A percentile compares a stretch with the other conserved stretches of the same genome.
These are phyloP conservation scores for Penicillium sp. DNA, from an alignment of 2,329 filamentous ascomycete species.

Conservation along the genomic window DNA sequence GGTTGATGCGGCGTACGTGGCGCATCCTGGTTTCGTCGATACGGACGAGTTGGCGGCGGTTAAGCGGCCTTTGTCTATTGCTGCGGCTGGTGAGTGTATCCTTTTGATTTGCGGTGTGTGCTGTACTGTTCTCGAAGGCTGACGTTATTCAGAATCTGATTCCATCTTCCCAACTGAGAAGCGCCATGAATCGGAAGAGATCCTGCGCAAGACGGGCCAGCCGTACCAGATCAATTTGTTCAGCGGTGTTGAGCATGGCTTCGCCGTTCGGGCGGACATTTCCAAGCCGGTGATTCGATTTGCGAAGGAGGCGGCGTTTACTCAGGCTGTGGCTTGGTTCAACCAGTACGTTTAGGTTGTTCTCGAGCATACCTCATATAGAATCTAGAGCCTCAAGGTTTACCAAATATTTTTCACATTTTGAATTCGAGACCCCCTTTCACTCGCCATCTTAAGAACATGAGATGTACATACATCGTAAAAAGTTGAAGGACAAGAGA, in stretches of 20 bases:
- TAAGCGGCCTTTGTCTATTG: conserved; percentile 65
- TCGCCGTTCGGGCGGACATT: conserved; percentile 66
- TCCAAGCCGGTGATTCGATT: conserved; percentile 58
- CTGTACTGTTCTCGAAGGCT: conserved; percentile 17
- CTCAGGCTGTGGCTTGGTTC: conserved; percentile 72
- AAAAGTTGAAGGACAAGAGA: not conserved
- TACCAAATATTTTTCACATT: conserved; percentile 2
- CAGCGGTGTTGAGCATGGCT: conserved; percentile 70
- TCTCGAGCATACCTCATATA: not conserved
- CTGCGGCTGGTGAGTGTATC: conserved; percentile 44
- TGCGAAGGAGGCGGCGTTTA: conserved; percentile 75
- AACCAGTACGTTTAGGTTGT: conserved; percentile 22
- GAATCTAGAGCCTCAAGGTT: not conserved
- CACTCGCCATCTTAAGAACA: conserved; percentile 10
- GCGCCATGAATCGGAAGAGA: conserved; percentile 62
- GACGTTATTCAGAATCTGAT: conserved; percentile 53
- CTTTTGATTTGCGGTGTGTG: not conserved
- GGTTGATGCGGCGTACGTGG: conserved; percentile 67
- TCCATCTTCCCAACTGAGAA: conserved; percentile 62
- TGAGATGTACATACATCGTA: conserved; percentile 24
- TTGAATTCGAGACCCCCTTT: conserved; percentile 9
- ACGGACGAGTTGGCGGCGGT: conserved; percentile 64
- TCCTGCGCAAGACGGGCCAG: conserved; percentile 56
- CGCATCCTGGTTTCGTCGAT: conserved; percentile 73
- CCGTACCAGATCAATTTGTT: conserved; percentile 75